Evolutionary conservation across 306 rosid species (phyloP), one percentile per base, ranked within the genome.

Genomic region (Trifolium fragiferum): DNA sequence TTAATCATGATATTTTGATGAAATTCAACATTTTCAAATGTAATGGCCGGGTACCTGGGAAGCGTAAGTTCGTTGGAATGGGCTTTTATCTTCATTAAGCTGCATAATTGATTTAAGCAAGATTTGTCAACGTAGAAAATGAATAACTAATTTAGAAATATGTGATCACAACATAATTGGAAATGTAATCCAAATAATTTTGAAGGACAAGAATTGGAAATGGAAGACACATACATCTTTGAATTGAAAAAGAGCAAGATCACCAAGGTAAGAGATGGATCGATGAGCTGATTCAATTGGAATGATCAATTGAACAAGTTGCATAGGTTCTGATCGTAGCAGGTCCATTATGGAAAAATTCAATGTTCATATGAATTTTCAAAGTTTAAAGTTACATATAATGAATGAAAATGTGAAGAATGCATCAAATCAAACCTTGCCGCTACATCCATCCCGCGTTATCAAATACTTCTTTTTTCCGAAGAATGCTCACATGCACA

Each of bases 321-420:
- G 97, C 98, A 89, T 93, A 53, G 96, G 89, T 86, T 91, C 94
- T 73, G 98, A 89, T 7, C 91, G 94, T 20, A 93, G 84, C 60
- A 91, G 87, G 89, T 91, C 92, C 98, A 91, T 89, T 72, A 77
- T 66, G 23, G 82, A 82, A 50, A 75, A 82, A 54, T 57, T 43
- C 53, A 14, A 61, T 82, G 66, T n/a, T 46, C 77, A 76, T 74
- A 41, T 43, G 20, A 32, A 37, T 47, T 69, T 51, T 69, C 20
- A 73, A 65, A 77, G 70, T 70, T 78, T 72, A 46, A 37, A 57
- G 23, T 37, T 54, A 50, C 23, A 6, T 13, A 6, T 9, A 67
- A 59, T 37, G 72, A 76, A 59, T 54, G 46, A 70, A 70, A n/a
- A 68, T 30, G 21, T 8, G 66, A 60, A 30, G 49, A 63, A 40